Evolutionary conservation across 495 filamentous ascomycete genomes (phyloP).

Genomic region (Tricharina praecox): DNA sequence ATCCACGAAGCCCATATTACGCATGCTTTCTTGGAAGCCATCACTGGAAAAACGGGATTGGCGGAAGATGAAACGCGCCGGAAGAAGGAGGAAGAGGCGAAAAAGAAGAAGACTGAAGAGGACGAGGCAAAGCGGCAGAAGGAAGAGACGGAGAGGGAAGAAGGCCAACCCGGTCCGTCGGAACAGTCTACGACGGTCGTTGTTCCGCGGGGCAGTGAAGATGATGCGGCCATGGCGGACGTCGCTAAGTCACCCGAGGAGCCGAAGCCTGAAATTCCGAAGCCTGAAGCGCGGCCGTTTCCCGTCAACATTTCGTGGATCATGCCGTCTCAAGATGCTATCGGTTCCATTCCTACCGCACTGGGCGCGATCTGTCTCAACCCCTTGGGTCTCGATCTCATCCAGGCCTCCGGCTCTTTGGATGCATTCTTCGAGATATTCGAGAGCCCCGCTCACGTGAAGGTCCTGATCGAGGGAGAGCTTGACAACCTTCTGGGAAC

Average conservation of each 20-base stretch:
- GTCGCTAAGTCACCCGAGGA: background rate
- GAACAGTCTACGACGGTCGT: conserved; percentile 2
- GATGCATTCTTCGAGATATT: conserved; percentile 86
- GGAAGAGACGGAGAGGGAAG: conserved; percentile 11
- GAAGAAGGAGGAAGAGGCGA: conserved; percentile 24
- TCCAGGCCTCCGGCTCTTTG: conserved; percentile 64
- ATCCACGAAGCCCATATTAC: conserved; percentile 88
- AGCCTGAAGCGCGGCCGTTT: conserved; percentile 1
- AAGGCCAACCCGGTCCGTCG: conserved; percentile 11
- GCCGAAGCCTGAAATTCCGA: too few species aligned
- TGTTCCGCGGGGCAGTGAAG: conserved; percentile 4
- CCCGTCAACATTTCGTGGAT: conserved; percentile 50
- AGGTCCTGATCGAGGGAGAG: conserved; percentile 57
- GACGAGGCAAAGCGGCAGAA: conserved; percentile 10
- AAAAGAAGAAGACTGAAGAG: conserved; percentile 23
- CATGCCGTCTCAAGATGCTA: conserved; percentile 66
- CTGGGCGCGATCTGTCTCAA: conserved; percentile 92
- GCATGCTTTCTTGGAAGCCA: conserved; percentile 59
- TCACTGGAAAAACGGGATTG: conserved; percentile 43
- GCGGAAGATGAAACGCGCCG: conserved; percentile 28
- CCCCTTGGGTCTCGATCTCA: conserved; percentile 70
- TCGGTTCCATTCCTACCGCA: conserved; percentile 65
- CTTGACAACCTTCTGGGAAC: conserved; percentile 49
- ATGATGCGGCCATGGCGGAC: conserved; percentile 8
- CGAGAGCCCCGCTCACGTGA: conserved; percentile 77